Percentiles rank a stretch among this genome's conserved stretches.
Evolutionary conservation across 176 grass and related monocot genomes (phyloP).

Genomic region (Dactylis glomerata): DNA sequence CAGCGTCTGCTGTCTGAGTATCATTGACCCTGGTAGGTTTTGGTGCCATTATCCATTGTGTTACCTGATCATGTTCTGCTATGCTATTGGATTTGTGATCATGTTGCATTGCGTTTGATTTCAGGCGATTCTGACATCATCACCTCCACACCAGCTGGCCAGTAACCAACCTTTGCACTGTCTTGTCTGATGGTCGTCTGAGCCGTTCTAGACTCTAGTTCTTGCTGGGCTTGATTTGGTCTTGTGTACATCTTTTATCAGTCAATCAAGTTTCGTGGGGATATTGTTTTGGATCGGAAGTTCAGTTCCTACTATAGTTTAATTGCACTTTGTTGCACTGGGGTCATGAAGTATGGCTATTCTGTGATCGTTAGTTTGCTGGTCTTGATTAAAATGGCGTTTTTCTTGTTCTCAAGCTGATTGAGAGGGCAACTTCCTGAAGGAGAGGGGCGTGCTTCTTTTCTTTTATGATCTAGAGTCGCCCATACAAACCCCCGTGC

Average conservation of each 20-base stretch:
- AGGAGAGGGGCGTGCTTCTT: too few species aligned
- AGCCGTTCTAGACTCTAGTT: slow-evolving; percentile 22
- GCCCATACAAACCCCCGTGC: too few species aligned
- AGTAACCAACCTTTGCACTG: slow-evolving; percentile 7
- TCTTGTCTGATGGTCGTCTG: not conserved
- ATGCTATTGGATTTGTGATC: not conserved
- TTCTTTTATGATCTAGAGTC: too few species aligned
- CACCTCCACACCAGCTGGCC: slow-evolving; percentile 49
- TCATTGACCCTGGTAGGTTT: slow-evolving; percentile 66
- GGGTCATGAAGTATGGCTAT: not conserved
- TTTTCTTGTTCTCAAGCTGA: not conserved
- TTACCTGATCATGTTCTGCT: not conserved
- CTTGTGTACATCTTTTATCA: slow-evolving; percentile 17
- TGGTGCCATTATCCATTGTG: not conserved
- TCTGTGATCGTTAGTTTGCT: not conserved
- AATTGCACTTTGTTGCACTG: not conserved
- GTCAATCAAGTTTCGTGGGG: slow-evolving; percentile 25
- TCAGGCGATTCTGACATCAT: slow-evolving; percentile 84
- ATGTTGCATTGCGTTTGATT: not conserved
- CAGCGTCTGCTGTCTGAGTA: slow-evolving; percentile 72
- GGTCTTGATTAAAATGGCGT: not conserved
- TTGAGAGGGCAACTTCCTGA: not conserved
- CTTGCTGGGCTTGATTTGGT: slow-evolving; percentile 26
- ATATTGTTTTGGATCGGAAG: not conserved
- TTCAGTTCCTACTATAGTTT: slow-evolving; percentile 6